Base-by-base conservation (phyloP, 1,284 basidiomycete species). In the Schizopora paradoxa region DNA sequence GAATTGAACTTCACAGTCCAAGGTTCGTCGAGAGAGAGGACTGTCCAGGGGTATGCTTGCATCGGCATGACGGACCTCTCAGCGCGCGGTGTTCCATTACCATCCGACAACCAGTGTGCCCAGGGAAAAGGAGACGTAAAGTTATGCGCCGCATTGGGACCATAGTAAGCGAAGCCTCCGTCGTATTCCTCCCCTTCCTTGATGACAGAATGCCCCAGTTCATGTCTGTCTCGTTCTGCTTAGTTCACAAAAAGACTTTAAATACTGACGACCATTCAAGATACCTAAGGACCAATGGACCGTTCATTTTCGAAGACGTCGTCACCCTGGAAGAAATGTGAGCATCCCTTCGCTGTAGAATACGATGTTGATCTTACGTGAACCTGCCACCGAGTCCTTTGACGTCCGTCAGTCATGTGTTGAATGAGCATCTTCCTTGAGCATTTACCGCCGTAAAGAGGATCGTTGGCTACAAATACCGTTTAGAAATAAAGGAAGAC, bases 171-270 rank as follows among this genome's bases (percentile, higher is more conserved):
- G 51, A 66, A 80, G 1, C 86, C 86, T 2, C 87, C 88, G 53
- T 92, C 89, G 57, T 92, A 91, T 65, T 91, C 89, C 63, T 91
- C 89, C 5, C 89, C 89, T 5, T 88, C 82, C 2, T 76, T 67
- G 51, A 87, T 84, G 45, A 87, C 76, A n/a, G 82, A 86, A 61
- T 88, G 84, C 0, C 89, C 88, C 1, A 92, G 76, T 62, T 91
- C 89, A 57, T 91, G 89, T 6, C 66, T 66, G 37, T 18, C 22
- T n/a, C n/a, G n/a, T n/a, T n/a, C n/a, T n/a, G 2, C n/a, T 22
- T n/a, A 10, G n/a, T 28, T 26, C 39, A 10, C 13, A 47, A 18
- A 10, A n/a, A n/a, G 16, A 41, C 14, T 26, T 22, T 19, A 37
- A 18, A 37, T 16, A 22, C 19, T 18, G 25, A 21, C 6, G n/a